Evolutionary conservation across 139 green algal genomes (phyloP).

Genomic region (Tetradesmus obliquus): DNA sequence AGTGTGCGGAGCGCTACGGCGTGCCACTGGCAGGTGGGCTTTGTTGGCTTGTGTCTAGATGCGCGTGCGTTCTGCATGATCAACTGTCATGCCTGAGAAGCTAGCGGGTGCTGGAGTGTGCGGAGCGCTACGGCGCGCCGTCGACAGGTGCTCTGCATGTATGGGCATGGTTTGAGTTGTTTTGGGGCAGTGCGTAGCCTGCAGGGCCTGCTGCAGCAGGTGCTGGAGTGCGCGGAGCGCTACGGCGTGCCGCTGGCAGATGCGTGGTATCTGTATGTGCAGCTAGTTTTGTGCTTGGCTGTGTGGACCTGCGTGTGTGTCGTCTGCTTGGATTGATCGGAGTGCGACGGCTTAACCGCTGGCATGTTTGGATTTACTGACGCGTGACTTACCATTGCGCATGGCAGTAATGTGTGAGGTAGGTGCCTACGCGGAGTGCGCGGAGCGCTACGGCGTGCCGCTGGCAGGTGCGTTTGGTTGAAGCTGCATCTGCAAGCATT

Average conservation of each 20-base stretch:
- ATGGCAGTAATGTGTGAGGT: background rate
- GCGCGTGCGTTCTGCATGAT: no score
- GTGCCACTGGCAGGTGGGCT: conserved; percentile 75
- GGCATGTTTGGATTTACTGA: no score
- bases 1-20: conserved; percentile 70
- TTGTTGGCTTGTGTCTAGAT: background rate
- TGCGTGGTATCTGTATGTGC: background rate
- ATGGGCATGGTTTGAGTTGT: no score
- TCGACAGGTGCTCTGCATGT: conserved; percentile 56
- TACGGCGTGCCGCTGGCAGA: conserved; percentile 81
- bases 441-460: conserved; percentile 76
- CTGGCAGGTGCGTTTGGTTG: conserved; percentile 58
- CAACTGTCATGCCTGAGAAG: no score
- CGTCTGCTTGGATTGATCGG: no score
- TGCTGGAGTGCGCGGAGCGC: conserved; percentile 77
- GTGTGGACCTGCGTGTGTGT: no score
- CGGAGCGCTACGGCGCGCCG: conserved; percentile 76
- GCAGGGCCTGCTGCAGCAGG: conserved; percentile 86
- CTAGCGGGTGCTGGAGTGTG: conserved; percentile 81
- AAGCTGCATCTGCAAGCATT: no score
- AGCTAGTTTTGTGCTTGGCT: background rate
- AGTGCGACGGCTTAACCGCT: no score
- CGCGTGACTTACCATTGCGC: no score
- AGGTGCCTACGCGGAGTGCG: conserved; percentile 77
- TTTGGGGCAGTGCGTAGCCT: conserved; percentile 67